These are phyloP conservation scores for Aspergillus japonicus DNA, from an alignment of 2,329 filamentous ascomycete species.

Conservation along the genomic window DNA sequence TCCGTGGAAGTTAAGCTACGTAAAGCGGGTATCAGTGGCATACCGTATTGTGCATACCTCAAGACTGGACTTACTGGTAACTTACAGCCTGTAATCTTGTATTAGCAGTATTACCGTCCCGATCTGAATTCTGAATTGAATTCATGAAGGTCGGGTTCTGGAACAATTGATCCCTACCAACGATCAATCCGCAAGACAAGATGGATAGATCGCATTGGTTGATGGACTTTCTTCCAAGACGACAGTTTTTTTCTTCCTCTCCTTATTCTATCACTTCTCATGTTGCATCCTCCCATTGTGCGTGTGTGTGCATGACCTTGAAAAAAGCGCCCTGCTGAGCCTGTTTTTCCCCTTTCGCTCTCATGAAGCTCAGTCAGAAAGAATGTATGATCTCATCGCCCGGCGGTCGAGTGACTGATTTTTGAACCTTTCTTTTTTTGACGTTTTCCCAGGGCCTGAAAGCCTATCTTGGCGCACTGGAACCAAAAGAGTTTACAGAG, in stretches of 20 bases:
- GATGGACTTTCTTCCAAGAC: background rate
- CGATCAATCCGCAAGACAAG: conserved; percentile 7
- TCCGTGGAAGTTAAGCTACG: background rate
- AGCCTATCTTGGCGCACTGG: background rate
- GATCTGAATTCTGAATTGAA: background rate
- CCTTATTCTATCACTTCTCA: background rate
- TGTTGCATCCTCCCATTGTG: background rate
- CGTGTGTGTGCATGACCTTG: background rate
- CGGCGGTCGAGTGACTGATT: background rate
- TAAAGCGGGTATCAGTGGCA: background rate
- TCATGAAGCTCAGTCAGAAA: background rate
- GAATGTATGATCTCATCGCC: background rate
- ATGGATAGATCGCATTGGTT: background rate
- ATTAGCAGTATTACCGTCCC: background rate
- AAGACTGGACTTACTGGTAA: background rate
- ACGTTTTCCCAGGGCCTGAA: background rate
- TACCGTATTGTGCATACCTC: background rate
- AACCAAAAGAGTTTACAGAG: background rate
- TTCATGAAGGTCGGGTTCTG: conserved; percentile 6
- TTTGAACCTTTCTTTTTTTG: background rate
- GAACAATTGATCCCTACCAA: conserved; percentile 16
- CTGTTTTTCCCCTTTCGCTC: background rate
- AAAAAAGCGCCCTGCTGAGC: background rate
- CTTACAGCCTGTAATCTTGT: background rate
- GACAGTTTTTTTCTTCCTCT: background rate